Evolutionary conservation across 768 basidiomycete species (phyloP).

Genomic region (Mycena maculata): DNA sequence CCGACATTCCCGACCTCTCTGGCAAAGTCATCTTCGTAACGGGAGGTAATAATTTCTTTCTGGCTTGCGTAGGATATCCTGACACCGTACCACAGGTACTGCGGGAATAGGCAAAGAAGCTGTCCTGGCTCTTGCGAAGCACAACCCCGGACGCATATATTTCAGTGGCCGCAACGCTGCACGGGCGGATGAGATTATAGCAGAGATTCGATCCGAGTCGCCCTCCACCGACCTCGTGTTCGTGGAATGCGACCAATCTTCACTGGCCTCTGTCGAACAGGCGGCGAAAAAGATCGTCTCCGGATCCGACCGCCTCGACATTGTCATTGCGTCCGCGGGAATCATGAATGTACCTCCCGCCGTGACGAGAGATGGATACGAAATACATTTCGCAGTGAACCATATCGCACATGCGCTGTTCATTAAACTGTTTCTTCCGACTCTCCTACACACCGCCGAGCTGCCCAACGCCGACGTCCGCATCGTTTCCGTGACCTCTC

Average conservation of each 20-base stretch:
- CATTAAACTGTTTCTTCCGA: constrained; percentile 58
- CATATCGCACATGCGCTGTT: constrained; percentile 55
- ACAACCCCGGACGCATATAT: constrained; percentile 26
- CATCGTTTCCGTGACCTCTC: constrained; percentile 38
- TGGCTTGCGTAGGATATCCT: neutral
- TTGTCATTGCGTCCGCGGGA: constrained; percentile 26
- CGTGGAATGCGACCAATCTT: constrained; percentile 29
- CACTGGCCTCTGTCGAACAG: constrained; percentile 24
- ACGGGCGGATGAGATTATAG: constrained; percentile 8
- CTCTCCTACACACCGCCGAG: constrained; percentile 31
- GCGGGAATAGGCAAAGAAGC: constrained; percentile 29
- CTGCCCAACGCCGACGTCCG: constrained; percentile 47
- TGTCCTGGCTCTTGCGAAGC: constrained; percentile 21
- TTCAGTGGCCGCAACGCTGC: constrained; percentile 31
- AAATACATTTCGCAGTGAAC: constrained; percentile 33
- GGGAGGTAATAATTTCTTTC: constrained; percentile 14
- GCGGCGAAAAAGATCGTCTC: constrained; percentile 17
- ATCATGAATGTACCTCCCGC: constrained; percentile 32
- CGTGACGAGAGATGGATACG: constrained; percentile 30
- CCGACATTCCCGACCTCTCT: constrained; percentile 25
- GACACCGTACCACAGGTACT: constrained; percentile 12
- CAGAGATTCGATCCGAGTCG: neutral
- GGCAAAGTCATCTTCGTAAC: constrained; percentile 29
- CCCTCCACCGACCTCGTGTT: constrained; percentile 9
- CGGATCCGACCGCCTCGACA: constrained; percentile 30